Evolutionary conservation across 1,139 yeast species (phyloP).

Genomic region (Saccharomycopsis hybrid): DNA sequence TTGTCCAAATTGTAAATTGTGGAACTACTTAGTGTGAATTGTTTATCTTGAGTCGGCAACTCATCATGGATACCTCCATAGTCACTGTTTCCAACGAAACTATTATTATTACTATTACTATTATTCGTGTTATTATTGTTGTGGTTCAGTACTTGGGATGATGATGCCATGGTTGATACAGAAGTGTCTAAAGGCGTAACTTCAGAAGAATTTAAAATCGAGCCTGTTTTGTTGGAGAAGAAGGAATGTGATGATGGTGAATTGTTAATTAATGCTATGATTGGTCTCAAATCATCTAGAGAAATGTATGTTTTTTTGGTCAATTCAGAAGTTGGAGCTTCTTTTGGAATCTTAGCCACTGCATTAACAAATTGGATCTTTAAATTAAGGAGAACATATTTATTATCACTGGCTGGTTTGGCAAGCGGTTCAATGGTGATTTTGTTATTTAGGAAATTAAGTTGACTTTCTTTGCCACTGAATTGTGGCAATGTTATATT

Average conservation of each 20-base stretch:
- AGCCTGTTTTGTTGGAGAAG: conserved; percentile 7
- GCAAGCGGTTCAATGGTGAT: neutral
- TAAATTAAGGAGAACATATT: conserved; percentile 53
- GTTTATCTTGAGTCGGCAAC: conserved; percentile 14
- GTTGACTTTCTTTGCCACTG: conserved; percentile 1
- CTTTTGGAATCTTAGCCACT: conserved; percentile 49
- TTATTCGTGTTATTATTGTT: no score
- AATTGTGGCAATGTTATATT: neutral
- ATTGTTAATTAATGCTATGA: conserved; percentile 54
- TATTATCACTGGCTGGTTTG: conserved; percentile 24
- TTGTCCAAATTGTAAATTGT: conserved; percentile 17
- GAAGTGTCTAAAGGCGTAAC: no score
- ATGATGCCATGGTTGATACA: no score
- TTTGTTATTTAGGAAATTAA: no score
- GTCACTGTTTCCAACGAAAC: no score
- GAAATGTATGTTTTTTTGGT: conserved; percentile 52
- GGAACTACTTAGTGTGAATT: conserved; percentile 17
- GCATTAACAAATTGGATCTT: conserved; percentile 57
- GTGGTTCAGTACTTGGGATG: no score
- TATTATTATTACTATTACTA: no score
- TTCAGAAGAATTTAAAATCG: conserved; percentile 6
- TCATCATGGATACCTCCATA: no score
- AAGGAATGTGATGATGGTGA: conserved; percentile 22
- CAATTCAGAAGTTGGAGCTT: conserved; percentile 40
- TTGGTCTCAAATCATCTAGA: conserved; percentile 51